Conservation (phyloP, 2,329 filamentous ascomycete genomes). For the Clonostachys rosea region DNA sequence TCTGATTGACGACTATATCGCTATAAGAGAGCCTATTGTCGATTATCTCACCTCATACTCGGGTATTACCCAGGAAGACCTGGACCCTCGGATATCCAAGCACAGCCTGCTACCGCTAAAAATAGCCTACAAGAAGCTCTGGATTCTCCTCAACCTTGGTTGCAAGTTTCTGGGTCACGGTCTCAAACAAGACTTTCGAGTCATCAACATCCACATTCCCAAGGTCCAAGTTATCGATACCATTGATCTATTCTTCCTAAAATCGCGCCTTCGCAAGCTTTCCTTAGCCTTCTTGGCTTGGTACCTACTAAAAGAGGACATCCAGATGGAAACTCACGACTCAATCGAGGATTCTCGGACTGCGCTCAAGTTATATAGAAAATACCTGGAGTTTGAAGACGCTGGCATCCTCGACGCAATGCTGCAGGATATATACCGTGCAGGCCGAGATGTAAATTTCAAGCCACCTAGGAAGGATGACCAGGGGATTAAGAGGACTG, state of each 20-base stretch:
- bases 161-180: slow-evolving; percentile 94
- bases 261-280: slow-evolving; percentile 76
- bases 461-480: slow-evolving; percentile 45
- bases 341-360: slow-evolving; percentile 93
- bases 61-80: slow-evolving; percentile 79
- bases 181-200: slow-evolving; percentile 91
- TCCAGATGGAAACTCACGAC: slow-evolving; percentile 89
- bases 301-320: slow-evolving; percentile 87
- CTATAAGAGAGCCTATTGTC: slow-evolving; percentile 83
- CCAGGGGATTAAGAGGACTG: slow-evolving; percentile 36
- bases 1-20: slow-evolving; percentile 97
- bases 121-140: slow-evolving; percentile 94
- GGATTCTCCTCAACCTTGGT: slow-evolving; percentile 91
- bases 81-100: slow-evolving; percentile 71
- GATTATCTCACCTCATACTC: slow-evolving; percentile 95
- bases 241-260: slow-evolving; percentile 83
- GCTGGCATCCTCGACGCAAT: slow-evolving; percentile 80
- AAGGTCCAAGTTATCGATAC: slow-evolving; percentile 90
- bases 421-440: slow-evolving; percentile 78
- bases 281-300: slow-evolving; percentile 89
- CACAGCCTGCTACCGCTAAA: slow-evolving; percentile 88
- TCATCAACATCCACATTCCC: slow-evolving; percentile 96
- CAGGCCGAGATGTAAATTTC: slow-evolving; percentile 41
- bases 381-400: slow-evolving; percentile 85
- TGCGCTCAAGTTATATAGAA: slow-evolving; percentile 81